A percentile compares a stretch with the other conserved stretches of the same genome.
Evolutionary conservation across 441 rosid species (phyloP).

Genomic region (Viola pubescens): DNA sequence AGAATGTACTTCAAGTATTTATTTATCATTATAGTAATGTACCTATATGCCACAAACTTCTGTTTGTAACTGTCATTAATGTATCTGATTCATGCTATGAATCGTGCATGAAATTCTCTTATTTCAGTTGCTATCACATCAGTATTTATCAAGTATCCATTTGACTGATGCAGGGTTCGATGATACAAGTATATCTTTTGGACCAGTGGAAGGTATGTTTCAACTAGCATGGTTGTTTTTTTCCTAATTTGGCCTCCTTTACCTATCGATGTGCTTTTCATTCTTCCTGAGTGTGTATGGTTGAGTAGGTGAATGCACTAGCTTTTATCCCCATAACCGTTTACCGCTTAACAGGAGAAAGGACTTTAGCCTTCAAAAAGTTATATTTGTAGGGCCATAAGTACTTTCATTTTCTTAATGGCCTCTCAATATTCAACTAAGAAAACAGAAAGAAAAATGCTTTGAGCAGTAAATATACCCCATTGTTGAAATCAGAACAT

Average conservation of each 20-base stretch:
- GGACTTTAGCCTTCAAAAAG: too few relatives aligned
- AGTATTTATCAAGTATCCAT: constrained; percentile 9
- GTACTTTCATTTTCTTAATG: too few relatives aligned
- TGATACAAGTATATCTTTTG: constrained; percentile 75
- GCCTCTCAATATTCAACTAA: not conserved
- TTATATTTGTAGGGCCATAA: too few relatives aligned
- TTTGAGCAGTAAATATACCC: not conserved
- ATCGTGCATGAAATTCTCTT: not conserved
- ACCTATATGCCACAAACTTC: not conserved
- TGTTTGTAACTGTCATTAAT: constrained; percentile 5
- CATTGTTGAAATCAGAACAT: not conserved
- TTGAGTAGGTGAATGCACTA: too few relatives aligned
- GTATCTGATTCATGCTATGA: not conserved
- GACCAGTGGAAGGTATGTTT: constrained; percentile 83
- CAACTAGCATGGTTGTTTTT: constrained; percentile 13
- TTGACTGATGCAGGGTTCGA: constrained; percentile 69
- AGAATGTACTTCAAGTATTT: too few relatives aligned
- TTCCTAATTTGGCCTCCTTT: constrained; percentile 2
- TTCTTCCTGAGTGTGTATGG: too few relatives aligned
- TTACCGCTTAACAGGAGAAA: too few relatives aligned
- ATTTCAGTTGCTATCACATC: constrained; percentile 5
- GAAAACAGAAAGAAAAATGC: not conserved
- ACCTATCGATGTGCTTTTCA: not conserved
- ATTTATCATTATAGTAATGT: not conserved
- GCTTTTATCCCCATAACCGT: too few relatives aligned